Evolutionary conservation across 352 stramenopile species (phyloP), one percentile per base, ranked within the genome.

Genomic region (Globisporangium paddicum): DNA sequence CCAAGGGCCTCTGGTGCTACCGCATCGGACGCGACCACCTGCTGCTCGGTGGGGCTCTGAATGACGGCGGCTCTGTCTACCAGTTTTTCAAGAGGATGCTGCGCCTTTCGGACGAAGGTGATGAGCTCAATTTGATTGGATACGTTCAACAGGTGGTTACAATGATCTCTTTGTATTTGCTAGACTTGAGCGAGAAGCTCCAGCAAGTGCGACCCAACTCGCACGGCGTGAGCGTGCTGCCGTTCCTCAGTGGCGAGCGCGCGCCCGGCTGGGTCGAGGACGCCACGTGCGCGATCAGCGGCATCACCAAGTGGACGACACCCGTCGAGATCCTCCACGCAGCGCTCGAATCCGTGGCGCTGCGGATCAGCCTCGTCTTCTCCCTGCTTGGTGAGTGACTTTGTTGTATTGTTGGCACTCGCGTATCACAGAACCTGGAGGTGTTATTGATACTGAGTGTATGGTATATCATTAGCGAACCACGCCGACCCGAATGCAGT

Each of bases 11-110:
- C 16, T 98, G 95, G 83, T 98, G 93, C 70, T 98, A 98, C 68
- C 86, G 93, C 35, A 86, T 98, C 38, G 71, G 93, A 51, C 72
- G 77, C 21, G 66, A 90, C 35, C 77, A 87, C 21, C 62, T 98
- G 50, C 63, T 98, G 58, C 66, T 98, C 0, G 95, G 95, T n/a
- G 95, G 94, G 25, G 95, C 95, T 0, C 71, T 98, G n/a, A 98
- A 93, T 34, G 95, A 98, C 71, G 95, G 95, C n/a, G 95, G 93
- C n/a, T 98, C 89, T n/a, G 74, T 98, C 8, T 93, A 95, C 59
- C 89, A 96, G 55, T 98, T 96, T 77, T 87, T 92, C 49, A 68
- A 78, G 41, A 71, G 93, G 14, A 82, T 87, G 9, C 69, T 98
- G 63, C 67, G 62, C 32, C 55, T 93, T 14, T 66, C 62, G 8